A percentile compares a stretch with the other conserved stretches of the same genome.
Evolutionary conservation across 306 rosid species (phyloP).

Genomic region (Albizia julibrissin): DNA sequence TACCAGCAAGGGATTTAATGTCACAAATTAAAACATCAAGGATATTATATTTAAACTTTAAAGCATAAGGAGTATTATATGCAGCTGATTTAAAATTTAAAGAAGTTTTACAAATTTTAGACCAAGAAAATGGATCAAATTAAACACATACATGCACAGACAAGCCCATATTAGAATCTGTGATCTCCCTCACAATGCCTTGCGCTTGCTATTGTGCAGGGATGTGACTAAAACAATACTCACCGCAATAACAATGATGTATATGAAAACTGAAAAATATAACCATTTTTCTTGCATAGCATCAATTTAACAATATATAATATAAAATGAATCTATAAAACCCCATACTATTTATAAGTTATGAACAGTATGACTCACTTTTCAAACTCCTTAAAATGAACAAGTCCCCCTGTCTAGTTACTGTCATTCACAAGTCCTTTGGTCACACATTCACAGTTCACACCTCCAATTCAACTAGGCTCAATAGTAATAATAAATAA

Average conservation of each 20-base stretch:
- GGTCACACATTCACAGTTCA: not conserved
- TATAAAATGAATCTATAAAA: not conserved
- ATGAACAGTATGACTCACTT: not conserved
- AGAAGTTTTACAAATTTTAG: no score
- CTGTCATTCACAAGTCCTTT: conserved; percentile 17
- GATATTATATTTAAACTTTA: no score
- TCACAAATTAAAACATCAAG: no score
- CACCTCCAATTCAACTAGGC: not conserved
- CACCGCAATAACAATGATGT: not conserved
- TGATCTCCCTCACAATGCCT: not conserved
- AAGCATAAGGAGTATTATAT: no score
- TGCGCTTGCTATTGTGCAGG: not conserved
- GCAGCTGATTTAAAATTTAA: no score
- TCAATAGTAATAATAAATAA: conserved; percentile 8
- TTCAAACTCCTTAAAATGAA: not conserved
- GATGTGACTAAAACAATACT: not conserved
- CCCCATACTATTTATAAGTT: not conserved
- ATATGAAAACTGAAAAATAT: not conserved
- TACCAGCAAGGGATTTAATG: no score
- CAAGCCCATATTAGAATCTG: not conserved
- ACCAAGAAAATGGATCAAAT: no score
- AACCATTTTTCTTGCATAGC: not conserved
- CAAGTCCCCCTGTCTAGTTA: not conserved
- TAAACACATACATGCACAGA: no score
- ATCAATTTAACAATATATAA: not conserved